Percentiles rank a stretch among this genome's conserved stretches.
Evolutionary conservation across 768 basidiomycete species (phyloP).

Genomic region (Trametes gibbosa): DNA sequence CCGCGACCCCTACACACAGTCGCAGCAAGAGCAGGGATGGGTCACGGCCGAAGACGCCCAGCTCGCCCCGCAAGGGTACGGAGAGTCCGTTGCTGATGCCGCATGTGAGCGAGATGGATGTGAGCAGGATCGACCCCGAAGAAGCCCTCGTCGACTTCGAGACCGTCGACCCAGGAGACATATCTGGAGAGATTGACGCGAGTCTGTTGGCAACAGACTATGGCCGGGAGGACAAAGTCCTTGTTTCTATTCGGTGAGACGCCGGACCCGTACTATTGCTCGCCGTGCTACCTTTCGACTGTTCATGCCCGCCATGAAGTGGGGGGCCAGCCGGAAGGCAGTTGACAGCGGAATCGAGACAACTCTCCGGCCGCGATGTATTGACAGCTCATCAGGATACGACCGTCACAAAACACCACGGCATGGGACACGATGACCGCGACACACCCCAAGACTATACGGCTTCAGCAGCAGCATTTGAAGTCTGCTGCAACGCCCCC

Average conservation of each 20-base stretch:
- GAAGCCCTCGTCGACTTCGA: slow-evolving; percentile 74
- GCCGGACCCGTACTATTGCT: no score
- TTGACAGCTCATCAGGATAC: slow-evolving; percentile 45
- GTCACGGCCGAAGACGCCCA: slow-evolving; percentile 34
- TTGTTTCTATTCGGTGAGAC: slow-evolving; percentile 74
- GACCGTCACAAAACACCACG: slow-evolving; percentile 49
- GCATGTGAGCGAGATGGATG: slow-evolving; percentile 67
- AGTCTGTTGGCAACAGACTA: slow-evolving; percentile 50
- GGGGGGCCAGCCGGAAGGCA: not conserved
- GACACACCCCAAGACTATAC: slow-evolving; percentile 48
- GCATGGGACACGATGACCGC: slow-evolving; percentile 53
- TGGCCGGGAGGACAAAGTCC: slow-evolving; percentile 80
- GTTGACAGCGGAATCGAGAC: no score
- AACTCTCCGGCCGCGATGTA: not conserved
- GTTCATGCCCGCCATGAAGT: not conserved
- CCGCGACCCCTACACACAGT: slow-evolving; percentile 43
- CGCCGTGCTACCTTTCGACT: no score
- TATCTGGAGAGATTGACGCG: slow-evolving; percentile 69
- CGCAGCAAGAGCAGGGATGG: slow-evolving; percentile 38
- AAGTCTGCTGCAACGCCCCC: slow-evolving; percentile 40
- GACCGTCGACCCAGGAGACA: slow-evolving; percentile 65
- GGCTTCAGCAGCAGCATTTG: slow-evolving; percentile 55
- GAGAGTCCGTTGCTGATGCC: slow-evolving; percentile 49
- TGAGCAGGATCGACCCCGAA: slow-evolving; percentile 71
- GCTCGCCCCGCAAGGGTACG: slow-evolving; percentile 36